Base-by-base conservation (phyloP, 2,329 filamentous ascomycete species). In the Venturia nashicola region DNA sequence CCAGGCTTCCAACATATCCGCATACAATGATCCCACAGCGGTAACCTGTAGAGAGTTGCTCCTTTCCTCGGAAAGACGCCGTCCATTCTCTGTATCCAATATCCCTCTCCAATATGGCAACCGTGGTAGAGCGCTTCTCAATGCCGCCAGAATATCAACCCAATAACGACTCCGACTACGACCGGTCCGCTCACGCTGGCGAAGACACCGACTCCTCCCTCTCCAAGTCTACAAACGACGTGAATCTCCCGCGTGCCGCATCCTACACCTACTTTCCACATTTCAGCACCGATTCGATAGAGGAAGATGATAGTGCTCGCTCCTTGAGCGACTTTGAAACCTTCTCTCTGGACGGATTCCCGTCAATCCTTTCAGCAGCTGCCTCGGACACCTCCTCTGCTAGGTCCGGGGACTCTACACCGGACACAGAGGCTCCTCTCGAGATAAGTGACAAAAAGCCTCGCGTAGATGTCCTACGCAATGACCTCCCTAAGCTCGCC, bases 181-280 rank as follows among this genome's bases (percentile, higher is more conserved):
- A 32, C 20, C 16, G 36, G 43, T 60, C 59, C n/a, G 18, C 36
- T n/a, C 34, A 40, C 20, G 46, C 61, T 34, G 36, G 23, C 46
- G 48, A 40, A 18, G 59, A 43, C n/a, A n/a, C 36, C 32, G n/a
- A 36, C 39, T 18, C 36, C 34, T 34, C 59, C 59, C 23, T 34
- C 60, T 7, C 60, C 43, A 34, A 27, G 16, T 48, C 66, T 48
- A 68, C 67, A 5, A 71, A 72, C 46, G 61, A 68, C 61, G 67
- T 67, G 27, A 68, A 72, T 65, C 67, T 76, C 59, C 72, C 73
- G 63, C 75, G 75, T 64, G 72, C 74, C 42, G 74, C 74, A 36
- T 74, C 72, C 54, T 76, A 76, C 67, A 76, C 74, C 57, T 75
- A 76, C 70, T 75, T 76, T 60, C 73, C 74, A 12, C 69, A 68